Evolutionary conservation across 2,329 filamentous ascomycete species (phyloP), one percentile per base, ranked within the genome.

Genomic region (Alternaria hordeiaustralica): DNA sequence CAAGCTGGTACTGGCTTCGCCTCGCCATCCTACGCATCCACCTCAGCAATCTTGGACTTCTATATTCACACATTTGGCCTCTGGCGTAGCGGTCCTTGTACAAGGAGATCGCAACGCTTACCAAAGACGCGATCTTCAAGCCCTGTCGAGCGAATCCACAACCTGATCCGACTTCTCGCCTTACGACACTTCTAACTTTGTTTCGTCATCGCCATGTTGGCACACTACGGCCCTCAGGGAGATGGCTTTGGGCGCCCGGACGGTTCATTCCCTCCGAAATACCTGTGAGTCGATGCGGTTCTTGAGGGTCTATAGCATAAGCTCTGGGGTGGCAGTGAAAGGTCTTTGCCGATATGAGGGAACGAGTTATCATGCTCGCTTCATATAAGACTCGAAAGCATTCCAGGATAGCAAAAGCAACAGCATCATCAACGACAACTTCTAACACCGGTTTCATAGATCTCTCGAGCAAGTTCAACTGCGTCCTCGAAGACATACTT

Each of bases 291-390:
- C 45, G 36, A 56, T 46, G 28, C 45, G 43, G 49, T 46, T 41
- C 41, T 51, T 26, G 43, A 44, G 28, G 53, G 30, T 51, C 49
- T 43, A 55, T 26, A 49, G 49, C 43, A 59, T 68, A 54, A 66
- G 61, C 67, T 51, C 50, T 50, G 65, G 61, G 61, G 67, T 68
- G 67, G 67, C 68, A 63, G 68, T 70, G 66, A 64, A 25, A 26
- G 18, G 57, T 46, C 43, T 56, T n/a, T 18, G 55, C 50, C n/a
- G 18, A 45, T 36, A 64, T 41, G 50, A 49, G 33, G 44, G 60
- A 30, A 49, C 45, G 23, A 28, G 30, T 51, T 62, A 26, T 55
- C 12, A 30, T 20, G 20, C 33, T 50, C 21, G 21, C 21, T 41
- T 49, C 58, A 65, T 69, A 66, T 67, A 67, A 66, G 61, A 54